phyloP scores from a whole-genome alignment of 176 grass and related monocot genomes.

The Carex myosuroides region DNA sequence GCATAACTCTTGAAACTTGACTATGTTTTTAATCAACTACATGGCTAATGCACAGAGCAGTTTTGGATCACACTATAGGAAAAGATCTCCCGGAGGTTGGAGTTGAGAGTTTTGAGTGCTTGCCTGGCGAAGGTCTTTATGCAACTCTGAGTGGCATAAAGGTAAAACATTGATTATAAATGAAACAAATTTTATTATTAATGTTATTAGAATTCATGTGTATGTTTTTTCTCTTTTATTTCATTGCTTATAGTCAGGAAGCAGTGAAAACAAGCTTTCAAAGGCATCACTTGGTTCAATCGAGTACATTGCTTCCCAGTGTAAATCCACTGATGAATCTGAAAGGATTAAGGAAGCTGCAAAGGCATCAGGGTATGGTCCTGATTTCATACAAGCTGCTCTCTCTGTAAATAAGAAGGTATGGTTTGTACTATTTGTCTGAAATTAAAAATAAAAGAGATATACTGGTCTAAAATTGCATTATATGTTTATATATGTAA shows the following conservation, averaged over 20 bases:
- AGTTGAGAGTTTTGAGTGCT: constrained; percentile 86
- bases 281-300: constrained; percentile 93
- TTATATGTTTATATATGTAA: constrained; percentile 25
- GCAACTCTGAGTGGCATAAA: constrained; percentile 80
- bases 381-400: constrained; percentile 92
- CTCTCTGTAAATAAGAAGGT: constrained; percentile 89
- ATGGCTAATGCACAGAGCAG: constrained; percentile 71
- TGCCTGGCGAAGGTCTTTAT: constrained; percentile 86
- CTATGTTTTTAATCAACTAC: constrained; percentile 24
- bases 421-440: constrained; percentile 19
- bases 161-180: constrained; percentile 32
- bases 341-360: constrained; percentile 65
- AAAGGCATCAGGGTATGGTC: constrained; percentile 60
- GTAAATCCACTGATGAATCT: constrained; percentile 72
- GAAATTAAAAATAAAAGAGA: background rate
- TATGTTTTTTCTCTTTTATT: constrained; percentile 17
- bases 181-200: background rate
- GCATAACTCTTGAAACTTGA: constrained; percentile 1
- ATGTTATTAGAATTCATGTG: constrained; percentile 14
- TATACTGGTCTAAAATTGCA: background rate
- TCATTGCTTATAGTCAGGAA: constrained; percentile 38
- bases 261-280: constrained; percentile 36
- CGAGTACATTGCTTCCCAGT: constrained; percentile 76
- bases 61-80: constrained; percentile 82
- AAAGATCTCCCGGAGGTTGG: constrained; percentile 75